These are phyloP conservation scores for Lathyrus aphaca DNA, from an alignment of 306 rosid genomes.

Conservation along the genomic window DNA sequence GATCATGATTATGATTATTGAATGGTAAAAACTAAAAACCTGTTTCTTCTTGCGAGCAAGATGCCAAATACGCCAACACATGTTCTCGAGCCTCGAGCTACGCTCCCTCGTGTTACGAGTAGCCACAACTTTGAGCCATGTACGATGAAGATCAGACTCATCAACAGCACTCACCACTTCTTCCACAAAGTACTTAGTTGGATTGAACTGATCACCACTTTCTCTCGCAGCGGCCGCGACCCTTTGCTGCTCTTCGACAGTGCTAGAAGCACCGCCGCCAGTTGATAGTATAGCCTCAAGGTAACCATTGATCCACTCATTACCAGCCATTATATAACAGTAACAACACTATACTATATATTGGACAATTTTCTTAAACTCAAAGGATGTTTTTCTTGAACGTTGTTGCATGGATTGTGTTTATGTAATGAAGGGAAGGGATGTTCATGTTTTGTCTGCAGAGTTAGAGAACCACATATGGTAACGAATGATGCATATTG, in stretches of 20 bases:
- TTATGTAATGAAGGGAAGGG: background rate
- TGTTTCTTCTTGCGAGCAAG: constrained; percentile 85
- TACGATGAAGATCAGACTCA: constrained; percentile 86
- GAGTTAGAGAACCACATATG: constrained; percentile 40
- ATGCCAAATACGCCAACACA: constrained; percentile 99
- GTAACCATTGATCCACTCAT: constrained; percentile 95
- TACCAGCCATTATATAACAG: constrained; percentile 70
- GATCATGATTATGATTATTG: background rate
- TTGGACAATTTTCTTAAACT: background rate
- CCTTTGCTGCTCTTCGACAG: constrained; percentile 73
- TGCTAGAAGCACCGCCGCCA: constrained; percentile 67
- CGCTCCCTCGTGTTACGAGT: constrained; percentile 91
- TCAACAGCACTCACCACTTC: constrained; percentile 93
- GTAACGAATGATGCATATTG: constrained; percentile 34
- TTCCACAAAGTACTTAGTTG: constrained; percentile 89
- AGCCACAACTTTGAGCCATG: constrained; percentile 96
- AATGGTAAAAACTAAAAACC: constrained; percentile 36
- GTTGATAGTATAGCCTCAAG: constrained; percentile 85
- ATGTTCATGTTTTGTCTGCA: background rate
- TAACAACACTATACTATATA: background rate
- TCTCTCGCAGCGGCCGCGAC: constrained; percentile 60
- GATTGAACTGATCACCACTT: constrained; percentile 65
- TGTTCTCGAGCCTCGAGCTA: constrained; percentile 89
- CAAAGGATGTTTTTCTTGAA: background rate
- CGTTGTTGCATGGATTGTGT: background rate